phyloP scores from a whole-genome alignment of 2,329 filamentous ascomycete species.

The Aspergillus persii region DNA sequence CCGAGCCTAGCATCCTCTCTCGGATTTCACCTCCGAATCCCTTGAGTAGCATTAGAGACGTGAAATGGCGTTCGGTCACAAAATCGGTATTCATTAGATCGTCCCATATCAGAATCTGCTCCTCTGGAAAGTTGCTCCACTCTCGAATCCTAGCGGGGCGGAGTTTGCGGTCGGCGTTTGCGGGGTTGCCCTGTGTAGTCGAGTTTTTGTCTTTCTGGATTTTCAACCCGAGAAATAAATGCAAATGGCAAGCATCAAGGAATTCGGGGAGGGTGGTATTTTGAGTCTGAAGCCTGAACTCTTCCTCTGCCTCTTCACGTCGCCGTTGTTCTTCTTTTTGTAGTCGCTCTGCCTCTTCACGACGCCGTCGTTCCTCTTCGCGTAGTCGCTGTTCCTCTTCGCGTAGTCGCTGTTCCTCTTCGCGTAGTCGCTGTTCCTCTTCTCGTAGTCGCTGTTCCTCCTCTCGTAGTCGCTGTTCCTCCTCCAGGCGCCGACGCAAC shows the following conservation, averaged over 20 bases:
- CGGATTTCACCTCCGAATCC: slow-evolving; percentile 15
- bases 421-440: too few species aligned
- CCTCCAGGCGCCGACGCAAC: too few species aligned
- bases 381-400: too few species aligned
- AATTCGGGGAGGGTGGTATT: slow-evolving; percentile 3
- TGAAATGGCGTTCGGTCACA: slow-evolving; percentile 16
- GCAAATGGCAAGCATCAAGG: slow-evolving; percentile 15
- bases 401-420: too few species aligned
- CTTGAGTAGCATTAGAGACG: slow-evolving; percentile 12
- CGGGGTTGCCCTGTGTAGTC: slow-evolving; percentile 11
- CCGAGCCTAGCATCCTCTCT: slow-evolving; percentile 14
- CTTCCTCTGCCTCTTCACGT: too few species aligned
- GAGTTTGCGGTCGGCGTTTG: slow-evolving; percentile 12
- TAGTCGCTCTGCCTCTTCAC: too few species aligned
- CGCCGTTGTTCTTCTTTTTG: background rate
- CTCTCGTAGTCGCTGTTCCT: too few species aligned
- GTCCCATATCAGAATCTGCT: slow-evolving; percentile 16
- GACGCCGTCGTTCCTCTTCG: too few species aligned
- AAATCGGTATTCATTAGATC: slow-evolving; percentile 16
- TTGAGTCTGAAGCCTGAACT: background rate
- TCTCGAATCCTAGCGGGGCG: slow-evolving; percentile 15
- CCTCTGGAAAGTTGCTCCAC: slow-evolving; percentile 15
- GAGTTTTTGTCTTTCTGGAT: slow-evolving; percentile 12
- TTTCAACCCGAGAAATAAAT: slow-evolving; percentile 13
- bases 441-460: too few species aligned